A percentile compares a stretch with the other conserved stretches of the same genome.
phyloP scores from a whole-genome alignment of 2,329 filamentous ascomycete genomes.

The Ophiostoma perfectum region DNA sequence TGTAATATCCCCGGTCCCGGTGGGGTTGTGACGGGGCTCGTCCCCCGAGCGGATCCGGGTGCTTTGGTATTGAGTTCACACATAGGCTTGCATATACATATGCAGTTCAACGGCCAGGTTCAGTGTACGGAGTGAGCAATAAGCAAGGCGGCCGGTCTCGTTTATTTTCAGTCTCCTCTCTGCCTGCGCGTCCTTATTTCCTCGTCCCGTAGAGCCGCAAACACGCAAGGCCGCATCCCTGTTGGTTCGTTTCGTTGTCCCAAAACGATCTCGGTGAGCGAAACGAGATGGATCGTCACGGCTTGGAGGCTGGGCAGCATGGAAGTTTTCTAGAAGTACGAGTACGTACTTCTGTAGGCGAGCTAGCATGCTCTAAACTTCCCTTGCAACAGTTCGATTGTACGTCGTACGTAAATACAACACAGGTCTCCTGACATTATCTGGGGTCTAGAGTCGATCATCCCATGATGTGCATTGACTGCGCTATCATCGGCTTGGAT shows the following conservation, averaged over 20 bases:
- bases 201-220: background rate
- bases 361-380: background rate
- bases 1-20: background rate
- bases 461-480: background rate
- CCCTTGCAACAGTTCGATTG: background rate
- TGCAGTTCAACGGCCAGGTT: too few species aligned
- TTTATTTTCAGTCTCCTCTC: too few species aligned
- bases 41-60: background rate
- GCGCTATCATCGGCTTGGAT: background rate
- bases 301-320: background rate
- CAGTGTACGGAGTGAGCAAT: background rate
- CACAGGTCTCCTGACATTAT: background rate
- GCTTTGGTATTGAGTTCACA: background rate
- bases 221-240: too few species aligned
- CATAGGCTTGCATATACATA: too few species aligned
- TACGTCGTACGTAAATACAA: background rate
- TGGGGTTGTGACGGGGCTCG: background rate
- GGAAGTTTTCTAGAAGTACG: slow-evolving; percentile 1
- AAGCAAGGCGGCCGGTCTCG: background rate
- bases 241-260: background rate
- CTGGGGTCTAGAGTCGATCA: background rate
- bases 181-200: slow-evolving; percentile 4
- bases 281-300: background rate
- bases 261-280: background rate
- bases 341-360: too few species aligned